These are phyloP conservation scores for Carex cristatella DNA, from an alignment of 176 grass and related monocot genomes.

Conservation along the genomic window DNA sequence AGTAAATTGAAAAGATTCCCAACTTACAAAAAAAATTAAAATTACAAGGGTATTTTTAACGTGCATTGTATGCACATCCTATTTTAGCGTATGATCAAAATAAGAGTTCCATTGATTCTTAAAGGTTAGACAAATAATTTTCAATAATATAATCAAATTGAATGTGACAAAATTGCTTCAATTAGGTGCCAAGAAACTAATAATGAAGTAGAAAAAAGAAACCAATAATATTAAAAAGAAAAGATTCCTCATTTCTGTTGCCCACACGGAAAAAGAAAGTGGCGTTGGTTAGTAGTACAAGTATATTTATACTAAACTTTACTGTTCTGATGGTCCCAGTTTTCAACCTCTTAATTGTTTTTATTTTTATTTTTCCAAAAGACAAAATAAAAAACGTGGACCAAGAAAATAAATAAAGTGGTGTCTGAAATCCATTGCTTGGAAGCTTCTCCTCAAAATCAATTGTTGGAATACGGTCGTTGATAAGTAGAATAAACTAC, in stretches of 20 bases:
- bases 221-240: background rate
- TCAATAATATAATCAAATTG: background rate
- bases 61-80: too few relatives aligned
- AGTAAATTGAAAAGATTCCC: background rate
- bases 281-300: background rate
- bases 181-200: background rate
- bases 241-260: background rate
- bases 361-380: background rate
- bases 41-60: too few relatives aligned
- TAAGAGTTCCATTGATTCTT: too few relatives aligned
- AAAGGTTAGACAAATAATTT: background rate
- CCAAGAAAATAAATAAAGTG: background rate
- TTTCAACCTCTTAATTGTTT: background rate
- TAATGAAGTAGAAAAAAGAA: background rate
- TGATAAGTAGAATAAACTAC: background rate
- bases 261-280: background rate
- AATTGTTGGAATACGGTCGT: background rate
- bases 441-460: background rate
- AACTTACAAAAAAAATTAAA: background rate
- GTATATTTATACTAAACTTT: background rate
- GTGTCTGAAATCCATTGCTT: background rate
- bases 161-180: background rate
- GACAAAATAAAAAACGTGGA: background rate
- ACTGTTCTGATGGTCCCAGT: background rate
- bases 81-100: too few relatives aligned